phyloP scores from a whole-genome alignment of 2,329 filamentous ascomycete species.

The Ophiocordyceps australis region DNA sequence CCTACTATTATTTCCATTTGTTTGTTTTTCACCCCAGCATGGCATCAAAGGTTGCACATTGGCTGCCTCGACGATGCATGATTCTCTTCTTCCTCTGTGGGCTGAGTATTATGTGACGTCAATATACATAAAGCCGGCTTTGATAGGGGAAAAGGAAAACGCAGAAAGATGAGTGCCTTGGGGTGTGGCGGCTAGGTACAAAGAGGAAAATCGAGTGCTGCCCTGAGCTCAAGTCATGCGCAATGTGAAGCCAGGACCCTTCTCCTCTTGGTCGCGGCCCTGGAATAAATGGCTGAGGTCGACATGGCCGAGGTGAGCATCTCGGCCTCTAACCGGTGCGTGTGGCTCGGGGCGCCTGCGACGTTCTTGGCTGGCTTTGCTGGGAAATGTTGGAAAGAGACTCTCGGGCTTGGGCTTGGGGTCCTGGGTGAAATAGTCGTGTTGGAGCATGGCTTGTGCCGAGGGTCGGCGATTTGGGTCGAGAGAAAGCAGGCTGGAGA shows the following conservation, averaged over 20 bases:
- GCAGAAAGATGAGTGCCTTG: too few species aligned
- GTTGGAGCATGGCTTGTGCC: conserved; percentile 55
- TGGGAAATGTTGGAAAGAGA: conserved; percentile 95
- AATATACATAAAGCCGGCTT: too few species aligned
- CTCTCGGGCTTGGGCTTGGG: conserved; percentile 77
- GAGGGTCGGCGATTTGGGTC: conserved; percentile 56
- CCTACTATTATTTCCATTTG: too few species aligned
- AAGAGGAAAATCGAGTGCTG: too few species aligned
- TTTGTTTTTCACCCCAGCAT: too few species aligned
- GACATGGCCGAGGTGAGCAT: conserved; percentile 31
- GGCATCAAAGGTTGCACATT: too few species aligned
- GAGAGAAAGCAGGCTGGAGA: conserved; percentile 52
- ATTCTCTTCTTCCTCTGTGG: too few species aligned
- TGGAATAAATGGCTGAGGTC: conserved; percentile 60
- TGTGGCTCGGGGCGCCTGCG: conserved; percentile 55
- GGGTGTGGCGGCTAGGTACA: too few species aligned
- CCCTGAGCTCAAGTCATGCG: conserved; percentile 45
- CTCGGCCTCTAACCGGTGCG: conserved; percentile 63
- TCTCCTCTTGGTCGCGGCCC: conserved; percentile 43
- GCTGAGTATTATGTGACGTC: too few species aligned
- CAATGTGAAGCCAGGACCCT: conserved; percentile 46
- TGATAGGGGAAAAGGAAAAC: too few species aligned
- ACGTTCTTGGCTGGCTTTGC: conserved; percentile 82
- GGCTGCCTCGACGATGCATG: too few species aligned
- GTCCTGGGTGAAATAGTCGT: conserved; percentile 77